Conservation (phyloP, 2,329 filamentous ascomycete genomes). For the Stachybotrys elegans region DNA sequence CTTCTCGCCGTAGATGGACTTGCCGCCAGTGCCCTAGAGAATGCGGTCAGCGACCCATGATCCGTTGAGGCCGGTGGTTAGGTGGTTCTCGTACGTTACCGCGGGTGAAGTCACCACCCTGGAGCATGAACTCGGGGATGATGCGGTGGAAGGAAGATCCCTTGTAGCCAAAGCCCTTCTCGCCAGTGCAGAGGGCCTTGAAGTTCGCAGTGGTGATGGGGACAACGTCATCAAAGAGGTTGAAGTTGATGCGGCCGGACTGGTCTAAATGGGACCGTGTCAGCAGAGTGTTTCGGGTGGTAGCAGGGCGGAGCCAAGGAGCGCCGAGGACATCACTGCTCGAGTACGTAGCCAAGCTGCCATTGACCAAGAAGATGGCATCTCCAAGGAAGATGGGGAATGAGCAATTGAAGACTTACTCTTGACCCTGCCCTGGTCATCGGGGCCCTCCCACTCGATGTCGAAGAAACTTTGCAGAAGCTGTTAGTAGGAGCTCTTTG, state of each 20-base stretch:
- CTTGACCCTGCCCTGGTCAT: conserved; percentile 57
- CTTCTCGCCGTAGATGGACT: conserved; percentile 94
- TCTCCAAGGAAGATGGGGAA: neutral
- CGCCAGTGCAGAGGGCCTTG: conserved; percentile 72
- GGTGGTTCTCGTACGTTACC: conserved; percentile 65
- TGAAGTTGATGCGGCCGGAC: conserved; percentile 78
- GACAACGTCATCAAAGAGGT: conserved; percentile 78
- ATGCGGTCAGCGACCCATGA: conserved; percentile 14
- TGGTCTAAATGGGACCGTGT: conserved; percentile 50
- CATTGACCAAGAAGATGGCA: neutral
- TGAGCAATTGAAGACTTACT: conserved; percentile 45
- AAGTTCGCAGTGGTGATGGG: conserved; percentile 88
- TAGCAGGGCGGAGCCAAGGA: neutral
- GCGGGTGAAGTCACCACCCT: conserved; percentile 93
- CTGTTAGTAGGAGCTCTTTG: conserved; percentile 8
- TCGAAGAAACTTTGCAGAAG: conserved; percentile 59
- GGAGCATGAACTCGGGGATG: conserved; percentile 91
- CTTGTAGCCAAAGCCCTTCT: conserved; percentile 79
- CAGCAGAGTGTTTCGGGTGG: conserved; percentile 8
- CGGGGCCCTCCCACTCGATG: conserved; percentile 65
- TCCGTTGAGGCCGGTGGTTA: too few species aligned
- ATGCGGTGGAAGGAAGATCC: conserved; percentile 87
- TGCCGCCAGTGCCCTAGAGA: conserved; percentile 76
- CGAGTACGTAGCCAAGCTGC: neutral
- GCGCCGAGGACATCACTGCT: neutral